Evolutionary conservation across 495 filamentous ascomycete genomes (phyloP).

Genomic region (Penicillium steckii): DNA sequence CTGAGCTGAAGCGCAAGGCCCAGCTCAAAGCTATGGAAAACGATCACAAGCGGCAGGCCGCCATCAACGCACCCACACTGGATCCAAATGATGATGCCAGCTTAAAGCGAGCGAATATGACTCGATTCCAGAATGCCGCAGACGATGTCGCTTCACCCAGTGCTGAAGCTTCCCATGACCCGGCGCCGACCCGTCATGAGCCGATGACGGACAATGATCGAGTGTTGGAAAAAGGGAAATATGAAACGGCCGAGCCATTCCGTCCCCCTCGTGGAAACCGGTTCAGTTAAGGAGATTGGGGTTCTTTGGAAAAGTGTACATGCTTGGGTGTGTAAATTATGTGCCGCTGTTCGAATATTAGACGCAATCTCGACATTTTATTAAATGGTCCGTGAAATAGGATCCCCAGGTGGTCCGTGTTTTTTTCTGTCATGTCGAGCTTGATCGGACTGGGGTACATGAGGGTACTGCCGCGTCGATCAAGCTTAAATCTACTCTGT

Average conservation of each 20-base stretch:
- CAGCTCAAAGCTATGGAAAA: conserved; percentile 59
- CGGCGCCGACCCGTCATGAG: conserved; percentile 81
- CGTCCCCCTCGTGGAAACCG: conserved; percentile 78
- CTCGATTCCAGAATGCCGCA: conserved; percentile 32
- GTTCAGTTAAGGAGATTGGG: conserved; percentile 54
- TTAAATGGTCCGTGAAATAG: background rate
- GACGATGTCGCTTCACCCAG: conserved; percentile 74
- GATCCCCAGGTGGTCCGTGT: background rate
- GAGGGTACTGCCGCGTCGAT: background rate
- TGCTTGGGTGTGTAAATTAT: conserved; percentile 7
- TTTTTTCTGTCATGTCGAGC: background rate
- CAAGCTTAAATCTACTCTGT: background rate
- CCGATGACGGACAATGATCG: conserved; percentile 69
- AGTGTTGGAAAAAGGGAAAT: conserved; percentile 82
- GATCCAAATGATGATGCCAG: conserved; percentile 27
- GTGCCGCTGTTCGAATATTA: background rate
- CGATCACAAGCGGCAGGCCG: conserved; percentile 40
- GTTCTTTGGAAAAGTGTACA: conserved; percentile 14
- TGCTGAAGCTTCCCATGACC: conserved; percentile 74
- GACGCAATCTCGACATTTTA: background rate
- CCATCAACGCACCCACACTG: conserved; percentile 12
- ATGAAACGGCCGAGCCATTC: conserved; percentile 75
- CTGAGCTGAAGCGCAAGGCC: conserved; percentile 62
- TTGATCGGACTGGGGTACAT: background rate
- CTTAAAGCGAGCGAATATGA: conserved; percentile 36